Evolutionary conservation across 768 basidiomycete species (phyloP).

Genomic region (Saitozyma sp.): DNA sequence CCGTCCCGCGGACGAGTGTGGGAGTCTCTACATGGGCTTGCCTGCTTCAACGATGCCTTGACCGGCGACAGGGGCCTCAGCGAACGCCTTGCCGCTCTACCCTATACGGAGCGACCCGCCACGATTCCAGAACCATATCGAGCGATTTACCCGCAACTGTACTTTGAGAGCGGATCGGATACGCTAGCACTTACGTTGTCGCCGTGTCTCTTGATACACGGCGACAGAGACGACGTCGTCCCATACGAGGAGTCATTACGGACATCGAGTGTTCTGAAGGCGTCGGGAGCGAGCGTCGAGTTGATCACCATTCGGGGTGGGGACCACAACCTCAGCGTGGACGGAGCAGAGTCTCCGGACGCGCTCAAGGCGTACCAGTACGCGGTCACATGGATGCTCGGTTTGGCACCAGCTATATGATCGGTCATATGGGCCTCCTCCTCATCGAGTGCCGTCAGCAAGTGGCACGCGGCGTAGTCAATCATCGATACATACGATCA

Average conservation of each 20-base stretch:
- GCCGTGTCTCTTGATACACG: constrained; percentile 15
- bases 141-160: constrained; percentile 5
- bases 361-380: too few species aligned
- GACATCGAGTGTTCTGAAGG: not conserved
- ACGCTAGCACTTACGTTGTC: not conserved
- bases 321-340: too few species aligned
- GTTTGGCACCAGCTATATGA: too few species aligned
- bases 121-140: not conserved
- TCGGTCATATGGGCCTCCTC: too few species aligned
- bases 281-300: not conserved
- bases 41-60: constrained; percentile 7
- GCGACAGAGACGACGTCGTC: constrained; percentile 8
- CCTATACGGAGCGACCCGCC: constrained; percentile 5
- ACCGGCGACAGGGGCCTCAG: constrained; percentile 6
- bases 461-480: too few species aligned
- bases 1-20: not conserved
- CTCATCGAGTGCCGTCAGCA: too few species aligned
- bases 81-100: not conserved
- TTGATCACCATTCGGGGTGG: too few species aligned
- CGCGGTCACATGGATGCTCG: too few species aligned
- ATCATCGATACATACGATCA: too few species aligned
- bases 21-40: not conserved
- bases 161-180: not conserved
- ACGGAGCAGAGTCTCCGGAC: too few species aligned
- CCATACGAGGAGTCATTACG: constrained; percentile 1